Conservation (phyloP, 2,329 filamentous ascomycete species). For the Ophiocordyceps robertsii region DNA sequence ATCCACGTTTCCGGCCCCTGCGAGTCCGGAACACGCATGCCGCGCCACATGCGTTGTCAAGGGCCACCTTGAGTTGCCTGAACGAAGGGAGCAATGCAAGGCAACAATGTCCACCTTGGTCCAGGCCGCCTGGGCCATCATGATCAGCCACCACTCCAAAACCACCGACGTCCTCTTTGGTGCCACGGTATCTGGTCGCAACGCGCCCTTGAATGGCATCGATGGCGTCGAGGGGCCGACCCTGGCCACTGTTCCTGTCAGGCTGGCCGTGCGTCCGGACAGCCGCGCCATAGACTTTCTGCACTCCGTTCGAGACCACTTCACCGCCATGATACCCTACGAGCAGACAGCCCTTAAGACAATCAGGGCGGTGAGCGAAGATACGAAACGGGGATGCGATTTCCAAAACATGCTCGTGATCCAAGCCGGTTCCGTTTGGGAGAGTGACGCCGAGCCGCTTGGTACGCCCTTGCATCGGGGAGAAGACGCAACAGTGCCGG, state of each 20-base stretch:
- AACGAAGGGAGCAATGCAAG: not conserved
- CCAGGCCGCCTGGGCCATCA: conserved; percentile 10
- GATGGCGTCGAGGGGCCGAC: conserved; percentile 13
- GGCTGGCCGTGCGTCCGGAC: conserved; percentile 3
- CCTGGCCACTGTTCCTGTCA: conserved; percentile 13
- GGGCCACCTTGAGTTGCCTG: not conserved
- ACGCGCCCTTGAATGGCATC: conserved; percentile 10
- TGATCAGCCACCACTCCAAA: conserved; percentile 6
- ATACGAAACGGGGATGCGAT: not conserved
- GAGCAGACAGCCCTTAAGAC: conserved; percentile 3
- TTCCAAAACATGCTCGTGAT: conserved; percentile 1
- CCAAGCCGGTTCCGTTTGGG: not conserved
- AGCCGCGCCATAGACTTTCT: conserved; percentile 7
- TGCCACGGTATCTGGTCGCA: conserved; percentile 12
- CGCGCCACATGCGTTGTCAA: not conserved
- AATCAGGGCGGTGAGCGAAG: not conserved
- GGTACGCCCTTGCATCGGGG: not conserved
- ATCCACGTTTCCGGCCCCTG: not conserved
- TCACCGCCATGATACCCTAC: conserved; percentile 4
- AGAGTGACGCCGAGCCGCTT: not conserved
- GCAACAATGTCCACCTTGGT: conserved; percentile 7
- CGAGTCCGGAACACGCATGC: not conserved
- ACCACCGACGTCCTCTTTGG: conserved; percentile 11
- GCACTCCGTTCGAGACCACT: conserved; percentile 7
- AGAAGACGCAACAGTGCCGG: conserved; percentile 1